phyloP scores from a whole-genome alignment of 2,329 filamentous ascomycete genomes.

The Myriangium duriaei region DNA sequence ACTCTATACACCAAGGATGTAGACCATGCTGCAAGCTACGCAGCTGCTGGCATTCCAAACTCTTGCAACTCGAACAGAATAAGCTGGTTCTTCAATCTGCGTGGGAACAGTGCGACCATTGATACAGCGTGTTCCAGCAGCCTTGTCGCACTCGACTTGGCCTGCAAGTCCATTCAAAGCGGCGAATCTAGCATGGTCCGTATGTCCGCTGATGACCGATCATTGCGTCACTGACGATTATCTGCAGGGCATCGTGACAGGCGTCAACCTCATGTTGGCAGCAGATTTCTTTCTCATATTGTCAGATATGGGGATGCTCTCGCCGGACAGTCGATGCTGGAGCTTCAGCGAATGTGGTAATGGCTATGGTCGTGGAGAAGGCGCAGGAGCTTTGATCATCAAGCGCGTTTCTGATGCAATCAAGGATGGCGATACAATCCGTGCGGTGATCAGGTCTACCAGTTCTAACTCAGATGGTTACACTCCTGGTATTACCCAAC shows the following conservation, averaged over 20 bases:
- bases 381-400: slow-evolving; percentile 37
- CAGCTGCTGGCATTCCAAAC: neutral
- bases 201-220: too few relatives aligned
- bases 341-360: slow-evolving; percentile 29
- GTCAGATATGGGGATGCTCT: slow-evolving; percentile 19
- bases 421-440: slow-evolving; percentile 32
- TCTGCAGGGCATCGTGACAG: slow-evolving; percentile 8
- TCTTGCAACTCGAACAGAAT: neutral
- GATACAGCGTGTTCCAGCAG: slow-evolving; percentile 37
- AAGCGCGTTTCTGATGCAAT: slow-evolving; percentile 40
- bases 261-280: slow-evolving; percentile 6
- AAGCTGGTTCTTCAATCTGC: neutral
- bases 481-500: slow-evolving; percentile 29
- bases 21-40: neutral
- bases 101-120: slow-evolving; percentile 9
- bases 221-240: too few relatives aligned
- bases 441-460: slow-evolving; percentile 26
- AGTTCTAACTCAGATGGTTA: slow-evolving; percentile 27
- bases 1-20: neutral
- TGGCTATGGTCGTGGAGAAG: slow-evolving; percentile 42
- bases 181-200: slow-evolving; percentile 16
- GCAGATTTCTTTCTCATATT: slow-evolving; percentile 19
- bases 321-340: slow-evolving; percentile 17
- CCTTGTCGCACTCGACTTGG: slow-evolving; percentile 24
- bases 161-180: slow-evolving; percentile 20